phyloP scores from a whole-genome alignment of 169 alveolate genomes.

The Cryptosporidium sp. region DNA sequence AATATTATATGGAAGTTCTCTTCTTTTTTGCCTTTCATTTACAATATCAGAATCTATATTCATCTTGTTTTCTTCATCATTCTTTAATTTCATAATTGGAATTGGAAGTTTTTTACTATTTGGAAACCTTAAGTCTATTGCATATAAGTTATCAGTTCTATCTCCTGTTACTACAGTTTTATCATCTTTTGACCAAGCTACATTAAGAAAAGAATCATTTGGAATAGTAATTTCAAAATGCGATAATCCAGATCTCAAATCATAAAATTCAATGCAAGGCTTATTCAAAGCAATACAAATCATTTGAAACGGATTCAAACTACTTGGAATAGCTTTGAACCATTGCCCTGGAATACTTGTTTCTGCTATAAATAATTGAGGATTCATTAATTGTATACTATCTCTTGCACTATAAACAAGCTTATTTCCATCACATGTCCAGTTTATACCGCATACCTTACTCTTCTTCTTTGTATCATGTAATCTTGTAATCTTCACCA shows the following conservation, averaged over 20 bases:
- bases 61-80: background rate
- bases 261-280: conserved; percentile 53
- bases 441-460: conserved; percentile 42
- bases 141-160: conserved; percentile 44
- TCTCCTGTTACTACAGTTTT: conserved; percentile 57
- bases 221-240: conserved; percentile 39
- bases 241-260: conserved; percentile 27
- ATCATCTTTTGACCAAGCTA: conserved; percentile 65
- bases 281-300: conserved; percentile 44
- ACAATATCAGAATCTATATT: background rate
- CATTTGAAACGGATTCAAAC: conserved; percentile 3
- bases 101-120: conserved; percentile 12
- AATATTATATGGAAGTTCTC: conserved; percentile 32
- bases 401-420: conserved; percentile 31
- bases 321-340: conserved; percentile 60
- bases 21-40: background rate
- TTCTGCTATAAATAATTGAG: conserved; percentile 10
- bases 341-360: conserved; percentile 39
- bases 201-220: conserved; percentile 40
- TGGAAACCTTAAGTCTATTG: conserved; percentile 50
- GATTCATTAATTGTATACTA: conserved; percentile 36
- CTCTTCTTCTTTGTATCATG: conserved; percentile 41
- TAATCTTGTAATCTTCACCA: conserved; percentile 40
- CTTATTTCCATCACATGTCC: conserved; percentile 51
- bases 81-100: background rate